phyloP scores from a whole-genome alignment of 2,329 filamentous ascomycete species.

The Alternaria solani region DNA sequence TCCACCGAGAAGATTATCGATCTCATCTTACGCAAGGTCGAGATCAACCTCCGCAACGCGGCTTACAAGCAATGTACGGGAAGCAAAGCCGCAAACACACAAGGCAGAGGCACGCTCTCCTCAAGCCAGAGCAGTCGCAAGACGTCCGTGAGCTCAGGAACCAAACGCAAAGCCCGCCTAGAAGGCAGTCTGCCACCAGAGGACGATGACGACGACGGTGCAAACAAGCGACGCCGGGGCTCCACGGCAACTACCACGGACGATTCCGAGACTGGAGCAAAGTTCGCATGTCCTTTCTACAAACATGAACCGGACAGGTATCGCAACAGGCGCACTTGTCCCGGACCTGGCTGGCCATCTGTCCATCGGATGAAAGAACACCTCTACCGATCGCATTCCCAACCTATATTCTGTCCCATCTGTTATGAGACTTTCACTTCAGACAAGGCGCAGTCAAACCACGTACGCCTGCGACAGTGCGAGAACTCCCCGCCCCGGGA shows the following conservation, averaged over 20 bases:
- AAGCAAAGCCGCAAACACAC: conserved; percentile 14
- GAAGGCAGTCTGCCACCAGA: conserved; percentile 31
- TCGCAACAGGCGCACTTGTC: conserved; percentile 47
- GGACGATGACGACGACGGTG: conserved; percentile 32
- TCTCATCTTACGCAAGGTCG: conserved; percentile 40
- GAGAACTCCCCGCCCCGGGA: conserved; percentile 28
- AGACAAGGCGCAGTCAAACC: conserved; percentile 43
- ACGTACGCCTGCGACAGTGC: conserved; percentile 42
- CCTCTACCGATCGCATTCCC: conserved; percentile 51
- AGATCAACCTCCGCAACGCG: conserved; percentile 35
- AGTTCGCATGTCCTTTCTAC: conserved; percentile 54
- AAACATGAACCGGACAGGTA: conserved; percentile 52
- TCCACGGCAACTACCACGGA: conserved; percentile 34
- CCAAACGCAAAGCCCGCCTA: conserved; percentile 35
- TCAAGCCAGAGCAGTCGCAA: conserved; percentile 22
- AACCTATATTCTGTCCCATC: conserved; percentile 50
- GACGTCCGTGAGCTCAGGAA: conserved; percentile 22
- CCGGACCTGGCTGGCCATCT: conserved; percentile 50
- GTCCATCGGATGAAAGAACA: conserved; percentile 56
- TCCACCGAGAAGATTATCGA: conserved; percentile 37
- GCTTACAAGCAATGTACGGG: conserved; percentile 36
- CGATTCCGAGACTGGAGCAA: conserved; percentile 34
- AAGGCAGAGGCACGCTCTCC: neutral
- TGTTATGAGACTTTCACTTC: conserved; percentile 50
- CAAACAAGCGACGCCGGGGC: conserved; percentile 37